These are phyloP conservation scores for Metroxylon sagu DNA, from an alignment of 176 grass and related monocot genomes.

Conservation along the genomic window DNA sequence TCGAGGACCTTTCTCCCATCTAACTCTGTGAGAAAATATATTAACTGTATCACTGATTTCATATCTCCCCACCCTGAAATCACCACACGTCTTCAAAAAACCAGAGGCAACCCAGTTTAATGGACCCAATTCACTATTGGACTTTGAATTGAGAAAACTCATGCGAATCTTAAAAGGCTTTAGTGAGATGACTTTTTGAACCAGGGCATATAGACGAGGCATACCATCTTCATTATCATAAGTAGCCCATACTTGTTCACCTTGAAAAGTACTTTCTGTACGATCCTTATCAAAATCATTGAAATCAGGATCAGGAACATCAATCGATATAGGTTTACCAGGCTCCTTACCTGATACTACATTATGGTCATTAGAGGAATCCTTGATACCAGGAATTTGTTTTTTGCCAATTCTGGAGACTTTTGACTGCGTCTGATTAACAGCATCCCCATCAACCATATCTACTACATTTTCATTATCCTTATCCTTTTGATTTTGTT, in stretches of 20 bases:
- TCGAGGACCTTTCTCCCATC: constrained; percentile 41
- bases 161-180: constrained; percentile 59
- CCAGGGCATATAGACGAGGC: constrained; percentile 54
- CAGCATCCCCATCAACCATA: constrained; percentile 9
- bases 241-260: constrained; percentile 59
- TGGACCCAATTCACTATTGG: constrained; percentile 53
- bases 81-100: constrained; percentile 57
- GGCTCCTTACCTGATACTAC: not conserved
- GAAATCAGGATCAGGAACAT: constrained; percentile 62
- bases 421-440: constrained; percentile 26
- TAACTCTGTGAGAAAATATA: constrained; percentile 64
- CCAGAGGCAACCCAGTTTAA: constrained; percentile 57
- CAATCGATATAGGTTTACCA: constrained; percentile 26
- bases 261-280: constrained; percentile 46
- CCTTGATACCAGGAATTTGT: no score
- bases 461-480: constrained; percentile 19
- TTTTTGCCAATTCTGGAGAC: constrained; percentile 17
- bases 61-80: constrained; percentile 60
- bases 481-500: constrained; percentile 12
- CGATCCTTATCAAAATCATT: constrained; percentile 65
- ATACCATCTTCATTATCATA: constrained; percentile 71
- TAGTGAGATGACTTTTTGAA: constrained; percentile 53
- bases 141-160: constrained; percentile 70
- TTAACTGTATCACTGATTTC: constrained; percentile 56
- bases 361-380: constrained; percentile 19